Evolutionary conservation across 2,329 filamentous ascomycete species (phyloP).

Genomic region (Chaetomium sp.): DNA sequence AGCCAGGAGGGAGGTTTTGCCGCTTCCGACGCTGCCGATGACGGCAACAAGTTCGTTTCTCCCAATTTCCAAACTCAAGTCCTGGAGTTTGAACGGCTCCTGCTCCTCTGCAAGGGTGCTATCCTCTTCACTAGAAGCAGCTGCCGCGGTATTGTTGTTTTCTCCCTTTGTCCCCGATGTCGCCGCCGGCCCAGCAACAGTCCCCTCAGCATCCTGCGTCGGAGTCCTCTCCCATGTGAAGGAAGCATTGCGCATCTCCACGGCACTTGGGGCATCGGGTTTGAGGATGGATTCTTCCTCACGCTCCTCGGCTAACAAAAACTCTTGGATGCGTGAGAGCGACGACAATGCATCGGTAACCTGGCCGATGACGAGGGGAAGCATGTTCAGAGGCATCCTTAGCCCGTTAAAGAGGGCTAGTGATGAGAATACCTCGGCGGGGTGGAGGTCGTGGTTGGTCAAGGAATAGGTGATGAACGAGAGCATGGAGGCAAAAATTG

Average conservation of each 20-base stretch:
- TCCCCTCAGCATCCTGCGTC: conserved; percentile 53
- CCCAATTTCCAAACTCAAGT: conserved; percentile 67
- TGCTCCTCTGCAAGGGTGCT: conserved; percentile 60
- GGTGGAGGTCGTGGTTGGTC: conserved; percentile 66
- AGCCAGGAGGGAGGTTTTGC: conserved; percentile 86
- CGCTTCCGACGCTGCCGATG: conserved; percentile 87
- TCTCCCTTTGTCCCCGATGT: conserved; percentile 41
- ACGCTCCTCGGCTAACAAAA: conserved; percentile 82
- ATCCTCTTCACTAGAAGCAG: conserved; percentile 52
- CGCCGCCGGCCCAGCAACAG: conserved; percentile 41
- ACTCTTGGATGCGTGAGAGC: conserved; percentile 82
- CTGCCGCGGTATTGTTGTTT: conserved; percentile 40
- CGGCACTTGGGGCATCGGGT: conserved; percentile 63
- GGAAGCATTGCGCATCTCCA: conserved; percentile 70
- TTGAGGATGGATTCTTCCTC: conserved; percentile 66
- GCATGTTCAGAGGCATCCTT: conserved; percentile 83
- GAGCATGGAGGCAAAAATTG: conserved; percentile 93
- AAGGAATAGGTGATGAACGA: conserved; percentile 83
- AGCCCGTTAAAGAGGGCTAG: conserved; percentile 91
- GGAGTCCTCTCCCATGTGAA: conserved; percentile 86
- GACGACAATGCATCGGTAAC: conserved; percentile 88
- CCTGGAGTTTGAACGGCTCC: conserved; percentile 72
- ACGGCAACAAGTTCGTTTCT: conserved; percentile 78
- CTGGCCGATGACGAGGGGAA: conserved; percentile 86
- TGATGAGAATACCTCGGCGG: conserved; percentile 87